Conservation (phyloP, 2,329 filamentous ascomycete species). For the Nemania abortiva region DNA sequence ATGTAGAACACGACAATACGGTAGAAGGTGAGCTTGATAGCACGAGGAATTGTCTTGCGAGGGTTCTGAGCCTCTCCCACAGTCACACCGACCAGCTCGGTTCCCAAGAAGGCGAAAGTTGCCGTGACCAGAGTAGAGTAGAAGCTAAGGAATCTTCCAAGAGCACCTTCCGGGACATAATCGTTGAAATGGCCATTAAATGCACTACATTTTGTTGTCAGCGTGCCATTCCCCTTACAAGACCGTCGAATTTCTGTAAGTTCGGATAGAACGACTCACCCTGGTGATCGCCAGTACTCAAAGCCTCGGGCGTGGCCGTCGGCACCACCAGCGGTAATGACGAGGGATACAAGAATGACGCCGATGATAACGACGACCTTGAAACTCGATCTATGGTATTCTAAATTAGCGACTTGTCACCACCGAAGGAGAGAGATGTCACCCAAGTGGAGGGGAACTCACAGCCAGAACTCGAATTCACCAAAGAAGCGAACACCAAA, state of each 20-base stretch:
- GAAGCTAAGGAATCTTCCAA: constrained; percentile 70
- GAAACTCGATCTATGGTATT: constrained; percentile 62
- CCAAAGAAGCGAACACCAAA: constrained; percentile 77
- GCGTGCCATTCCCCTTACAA: neutral
- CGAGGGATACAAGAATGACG: constrained; percentile 73
- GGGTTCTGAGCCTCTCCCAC: constrained; percentile 85
- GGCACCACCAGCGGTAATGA: constrained; percentile 74
- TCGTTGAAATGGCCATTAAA: constrained; percentile 64
- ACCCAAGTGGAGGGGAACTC: constrained; percentile 2
- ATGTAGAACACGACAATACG: constrained; percentile 86
- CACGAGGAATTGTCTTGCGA: constrained; percentile 78
- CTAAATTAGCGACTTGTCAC: constrained; percentile 16
- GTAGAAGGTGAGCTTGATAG: constrained; percentile 84
- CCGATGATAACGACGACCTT: constrained; percentile 76
- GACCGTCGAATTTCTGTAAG: neutral
- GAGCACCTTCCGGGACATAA: constrained; percentile 57
- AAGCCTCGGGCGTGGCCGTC: constrained; percentile 73
- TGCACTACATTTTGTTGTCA: constrained; percentile 52
- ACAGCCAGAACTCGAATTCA: constrained; percentile 72
- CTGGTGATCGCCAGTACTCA: constrained; percentile 74
- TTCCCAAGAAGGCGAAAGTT: constrained; percentile 82
- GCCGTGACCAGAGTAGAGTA: constrained; percentile 81
- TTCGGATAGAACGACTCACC: constrained; percentile 52
- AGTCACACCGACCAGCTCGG: constrained; percentile 81
- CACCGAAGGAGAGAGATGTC: neutral